Evolutionary conservation across 345 rosid genomes (phyloP).

Genomic region (Microcos paniculata): DNA sequence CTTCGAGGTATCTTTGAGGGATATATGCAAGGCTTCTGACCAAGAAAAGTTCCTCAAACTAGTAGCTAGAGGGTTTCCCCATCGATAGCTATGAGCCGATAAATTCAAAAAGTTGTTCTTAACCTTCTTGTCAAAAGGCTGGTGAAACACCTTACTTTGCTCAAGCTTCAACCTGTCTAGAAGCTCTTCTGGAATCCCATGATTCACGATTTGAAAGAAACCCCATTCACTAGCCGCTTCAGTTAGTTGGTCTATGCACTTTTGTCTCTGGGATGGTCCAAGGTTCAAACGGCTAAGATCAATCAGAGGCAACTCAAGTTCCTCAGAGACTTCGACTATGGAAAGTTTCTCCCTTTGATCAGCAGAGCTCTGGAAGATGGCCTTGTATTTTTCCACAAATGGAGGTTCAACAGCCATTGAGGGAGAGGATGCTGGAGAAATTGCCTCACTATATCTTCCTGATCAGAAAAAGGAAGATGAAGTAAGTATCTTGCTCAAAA

Average conservation of each 20-base stretch:
- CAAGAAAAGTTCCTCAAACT: conserved; percentile 51
- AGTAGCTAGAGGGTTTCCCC: conserved; percentile 81
- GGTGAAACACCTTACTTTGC: conserved; percentile 45
- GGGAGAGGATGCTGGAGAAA: background rate
- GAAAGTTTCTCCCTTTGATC: background rate
- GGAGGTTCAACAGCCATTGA: conserved; percentile 15
- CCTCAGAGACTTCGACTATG: conserved; percentile 11
- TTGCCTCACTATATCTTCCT: background rate
- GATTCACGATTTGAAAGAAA: conserved; percentile 69
- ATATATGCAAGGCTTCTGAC: conserved; percentile 74
- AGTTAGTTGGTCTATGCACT: conserved; percentile 42
- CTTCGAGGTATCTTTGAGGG: conserved; percentile 43
- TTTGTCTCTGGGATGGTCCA: conserved; percentile 25
- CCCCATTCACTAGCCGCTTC: conserved; percentile 70
- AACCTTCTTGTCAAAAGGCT: conserved; percentile 46
- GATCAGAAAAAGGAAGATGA: background rate
- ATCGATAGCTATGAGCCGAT: conserved; percentile 45
- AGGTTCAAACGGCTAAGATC: conserved; percentile 38
- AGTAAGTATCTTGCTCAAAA: conserved; percentile 13
- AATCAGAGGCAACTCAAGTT: conserved; percentile 50
- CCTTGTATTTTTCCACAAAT: conserved; percentile 9
- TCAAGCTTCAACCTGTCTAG: conserved; percentile 41
- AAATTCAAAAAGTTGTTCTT: conserved; percentile 31
- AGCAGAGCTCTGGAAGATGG: conserved; percentile 8
- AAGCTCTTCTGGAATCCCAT: conserved; percentile 49